These are phyloP conservation scores for Boletus albobrunnescens DNA, from an alignment of 1,284 basidiomycete species.

Conservation along the genomic window DNA sequence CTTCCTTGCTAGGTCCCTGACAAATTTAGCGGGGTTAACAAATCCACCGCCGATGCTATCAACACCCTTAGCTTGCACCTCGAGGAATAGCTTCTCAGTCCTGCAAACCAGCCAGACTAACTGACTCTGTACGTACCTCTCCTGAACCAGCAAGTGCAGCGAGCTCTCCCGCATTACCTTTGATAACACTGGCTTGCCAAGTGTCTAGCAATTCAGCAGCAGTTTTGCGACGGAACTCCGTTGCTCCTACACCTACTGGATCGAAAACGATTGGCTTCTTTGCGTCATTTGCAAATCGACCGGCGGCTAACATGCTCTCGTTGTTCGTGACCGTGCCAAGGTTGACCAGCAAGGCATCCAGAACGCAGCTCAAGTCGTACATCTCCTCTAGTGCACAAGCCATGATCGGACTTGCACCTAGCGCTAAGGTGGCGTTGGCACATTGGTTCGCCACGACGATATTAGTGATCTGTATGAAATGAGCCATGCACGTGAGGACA, in stretches of 20 bases:
- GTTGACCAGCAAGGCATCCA: conserved; percentile 79
- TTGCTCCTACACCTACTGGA: conserved; percentile 91
- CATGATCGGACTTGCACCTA: conserved; percentile 94
- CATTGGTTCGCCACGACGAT: conserved; percentile 88
- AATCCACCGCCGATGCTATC: conserved; percentile 81
- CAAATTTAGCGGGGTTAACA: conserved; percentile 68
- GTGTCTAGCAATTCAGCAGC: conserved; percentile 72
- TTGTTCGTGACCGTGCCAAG: conserved; percentile 79
- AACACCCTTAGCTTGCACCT: conserved; percentile 81
- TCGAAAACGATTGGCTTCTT: conserved; percentile 87
- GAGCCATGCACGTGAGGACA: conserved; percentile 1
- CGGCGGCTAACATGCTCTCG: conserved; percentile 81
- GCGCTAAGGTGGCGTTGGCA: conserved; percentile 86
- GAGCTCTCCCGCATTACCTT: conserved; percentile 93
- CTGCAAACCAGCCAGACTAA: background rate
- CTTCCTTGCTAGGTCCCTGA: conserved; percentile 66
- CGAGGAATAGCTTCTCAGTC: background rate
- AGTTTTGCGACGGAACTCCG: conserved; percentile 61
- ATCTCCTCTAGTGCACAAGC: conserved; percentile 81
- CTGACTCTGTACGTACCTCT: conserved; percentile 49
- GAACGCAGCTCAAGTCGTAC: conserved; percentile 68
- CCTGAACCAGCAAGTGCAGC: conserved; percentile 68
- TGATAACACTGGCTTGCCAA: conserved; percentile 91
- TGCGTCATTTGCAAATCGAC: conserved; percentile 64
- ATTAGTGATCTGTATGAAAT: conserved; percentile 73